These are phyloP conservation scores for Dryadomyces quercivorus DNA, from an alignment of 2,329 filamentous ascomycete genomes.

Conservation along the genomic window DNA sequence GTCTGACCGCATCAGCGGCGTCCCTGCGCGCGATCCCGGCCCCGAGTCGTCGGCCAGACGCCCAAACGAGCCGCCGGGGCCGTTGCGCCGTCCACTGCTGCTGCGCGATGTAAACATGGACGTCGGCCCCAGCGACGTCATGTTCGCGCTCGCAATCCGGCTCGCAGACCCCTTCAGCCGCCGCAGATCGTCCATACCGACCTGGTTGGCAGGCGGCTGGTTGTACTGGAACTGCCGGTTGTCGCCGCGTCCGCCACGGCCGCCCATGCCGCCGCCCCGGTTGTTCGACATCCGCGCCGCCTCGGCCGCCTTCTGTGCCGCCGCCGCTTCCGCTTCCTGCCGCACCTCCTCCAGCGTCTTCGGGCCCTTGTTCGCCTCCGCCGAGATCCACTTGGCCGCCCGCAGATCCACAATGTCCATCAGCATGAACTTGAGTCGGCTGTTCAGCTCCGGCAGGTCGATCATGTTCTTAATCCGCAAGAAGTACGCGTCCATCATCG, in stretches of 20 bases:
- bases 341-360: constrained; percentile 94
- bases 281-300: constrained; percentile 41
- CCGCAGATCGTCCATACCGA: constrained; percentile 83
- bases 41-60: constrained; percentile 75
- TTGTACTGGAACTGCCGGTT: constrained; percentile 72
- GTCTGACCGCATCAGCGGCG: constrained; percentile 50
- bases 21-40: constrained; percentile 79
- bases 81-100: constrained; percentile 67
- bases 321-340: constrained; percentile 64
- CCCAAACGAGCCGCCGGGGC: constrained; percentile 59
- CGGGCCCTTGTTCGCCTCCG: constrained; percentile 85
- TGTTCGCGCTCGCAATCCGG: constrained; percentile 48
- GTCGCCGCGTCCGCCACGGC: constrained; percentile 48
- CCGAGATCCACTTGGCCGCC: constrained; percentile 65
- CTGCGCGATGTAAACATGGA: constrained; percentile 83
- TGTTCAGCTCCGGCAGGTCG: constrained; percentile 67
- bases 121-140: constrained; percentile 59
- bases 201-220: constrained; percentile 68
- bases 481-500: constrained; percentile 92
- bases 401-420: constrained; percentile 88
- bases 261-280: constrained; percentile 54
- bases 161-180: constrained; percentile 58
- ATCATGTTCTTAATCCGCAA: constrained; percentile 73
- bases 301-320: constrained; percentile 73
- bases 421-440: constrained; percentile 90